phyloP scores from a whole-genome alignment of 345 rosid genomes.

The Triadica sebifera region DNA sequence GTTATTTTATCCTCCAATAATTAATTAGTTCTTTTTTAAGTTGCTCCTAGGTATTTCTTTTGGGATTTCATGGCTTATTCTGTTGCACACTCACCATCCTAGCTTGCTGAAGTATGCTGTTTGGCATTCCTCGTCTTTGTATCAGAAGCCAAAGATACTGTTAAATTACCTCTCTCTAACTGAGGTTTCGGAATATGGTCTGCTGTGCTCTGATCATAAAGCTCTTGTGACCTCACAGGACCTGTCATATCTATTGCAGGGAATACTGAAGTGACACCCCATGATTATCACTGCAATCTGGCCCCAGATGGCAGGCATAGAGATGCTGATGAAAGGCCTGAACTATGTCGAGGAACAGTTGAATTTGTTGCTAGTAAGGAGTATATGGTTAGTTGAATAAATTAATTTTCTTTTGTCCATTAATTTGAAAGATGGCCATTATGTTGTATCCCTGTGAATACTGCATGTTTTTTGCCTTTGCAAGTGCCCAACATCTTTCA shows the following conservation, averaged over 20 bases:
- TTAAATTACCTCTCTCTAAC: neutral
- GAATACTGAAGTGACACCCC: constrained; percentile 66
- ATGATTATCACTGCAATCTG: constrained; percentile 70
- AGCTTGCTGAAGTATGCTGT: neutral
- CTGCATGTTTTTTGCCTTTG: too few species aligned
- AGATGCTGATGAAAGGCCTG: constrained; percentile 87
- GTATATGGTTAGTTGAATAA: constrained; percentile 61
- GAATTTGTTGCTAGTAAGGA: constrained; percentile 88
- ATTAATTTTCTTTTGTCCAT: too few species aligned
- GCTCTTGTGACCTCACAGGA: constrained; percentile 5
- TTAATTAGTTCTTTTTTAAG: too few species aligned
- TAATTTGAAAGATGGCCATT: neutral
- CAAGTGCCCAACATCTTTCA: too few species aligned
- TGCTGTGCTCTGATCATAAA: constrained; percentile 3
- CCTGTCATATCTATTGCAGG: constrained; percentile 38
- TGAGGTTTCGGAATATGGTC: neutral
- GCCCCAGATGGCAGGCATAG: constrained; percentile 83
- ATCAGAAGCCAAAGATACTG: neutral
- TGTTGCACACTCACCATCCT: neutral
- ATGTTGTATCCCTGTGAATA: too few species aligned
- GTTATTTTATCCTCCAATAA: neutral
- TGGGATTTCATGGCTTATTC: too few species aligned
- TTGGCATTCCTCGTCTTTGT: neutral
- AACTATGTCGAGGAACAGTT: constrained; percentile 78
- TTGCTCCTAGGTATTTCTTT: too few species aligned